phyloP scores from a whole-genome alignment of 371 early-diverging fungal genomes.

The Mortierella sp. region DNA sequence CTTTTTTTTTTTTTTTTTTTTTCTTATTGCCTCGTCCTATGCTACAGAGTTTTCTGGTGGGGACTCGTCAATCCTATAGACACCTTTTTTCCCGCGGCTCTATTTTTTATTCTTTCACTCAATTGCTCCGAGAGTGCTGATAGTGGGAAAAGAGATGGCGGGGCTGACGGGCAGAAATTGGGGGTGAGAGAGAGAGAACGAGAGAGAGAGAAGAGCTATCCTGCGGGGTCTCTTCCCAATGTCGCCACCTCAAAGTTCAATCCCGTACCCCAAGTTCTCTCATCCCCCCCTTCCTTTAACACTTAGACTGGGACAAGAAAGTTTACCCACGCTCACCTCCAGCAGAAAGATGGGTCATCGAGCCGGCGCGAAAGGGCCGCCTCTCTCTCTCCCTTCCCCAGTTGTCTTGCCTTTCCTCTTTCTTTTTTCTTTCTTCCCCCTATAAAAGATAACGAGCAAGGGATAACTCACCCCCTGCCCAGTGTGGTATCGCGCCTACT shows the following conservation, averaged over 20 bases:
- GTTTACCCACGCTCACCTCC: too few relatives aligned
- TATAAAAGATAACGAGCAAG: background rate
- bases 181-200: background rate
- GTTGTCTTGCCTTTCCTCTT: background rate
- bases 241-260: too few relatives aligned
- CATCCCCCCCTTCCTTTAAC: too few relatives aligned
- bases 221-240: too few relatives aligned
- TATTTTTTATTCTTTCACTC: background rate
- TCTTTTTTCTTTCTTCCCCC: background rate
- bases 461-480: too few relatives aligned
- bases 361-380: background rate
- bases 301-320: too few relatives aligned
- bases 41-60: background rate
- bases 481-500: too few relatives aligned
- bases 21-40: background rate
- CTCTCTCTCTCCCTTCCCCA: background rate
- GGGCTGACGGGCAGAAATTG: background rate
- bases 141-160: background rate
- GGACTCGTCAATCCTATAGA: background rate
- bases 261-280: too few relatives aligned
- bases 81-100: conserved; percentile 2
- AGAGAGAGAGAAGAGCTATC: too few relatives aligned
- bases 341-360: too few relatives aligned
- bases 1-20: conserved; percentile 2
- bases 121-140: background rate